Percentiles rank a stretch among this genome's conserved stretches.
Conservation (phyloP, 495 filamentous ascomycete genomes). For the Penicillium paxilli region DNA sequence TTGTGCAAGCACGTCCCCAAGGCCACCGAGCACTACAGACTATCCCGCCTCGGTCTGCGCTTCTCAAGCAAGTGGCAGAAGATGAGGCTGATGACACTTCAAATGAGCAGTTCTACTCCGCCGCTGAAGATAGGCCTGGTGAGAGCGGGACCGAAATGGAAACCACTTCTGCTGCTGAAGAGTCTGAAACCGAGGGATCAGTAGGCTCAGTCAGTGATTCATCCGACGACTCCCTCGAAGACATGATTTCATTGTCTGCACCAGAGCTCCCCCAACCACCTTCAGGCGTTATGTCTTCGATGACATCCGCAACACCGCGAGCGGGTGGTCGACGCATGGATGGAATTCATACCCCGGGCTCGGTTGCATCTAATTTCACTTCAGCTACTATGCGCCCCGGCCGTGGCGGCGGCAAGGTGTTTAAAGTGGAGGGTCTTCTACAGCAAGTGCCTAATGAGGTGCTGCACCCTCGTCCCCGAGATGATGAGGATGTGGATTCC, state of each 20-base stretch:
- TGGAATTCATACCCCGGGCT: conserved; percentile 74
- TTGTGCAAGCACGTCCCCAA: conserved; percentile 60
- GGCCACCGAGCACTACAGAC: conserved; percentile 32
- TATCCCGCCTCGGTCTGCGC: conserved; percentile 27
- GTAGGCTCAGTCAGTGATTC: conserved; percentile 57
- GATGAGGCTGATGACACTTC: conserved; percentile 76
- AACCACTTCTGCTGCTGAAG: conserved; percentile 50
- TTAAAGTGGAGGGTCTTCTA: conserved; percentile 78
- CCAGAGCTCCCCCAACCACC: conserved; percentile 71
- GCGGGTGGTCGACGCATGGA: conserved; percentile 61
- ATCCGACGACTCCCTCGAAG: conserved; percentile 77
- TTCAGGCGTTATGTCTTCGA: conserved; percentile 67
- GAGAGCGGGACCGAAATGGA: conserved; percentile 62
- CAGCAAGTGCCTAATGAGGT: conserved; percentile 72
- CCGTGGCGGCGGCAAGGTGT: conserved; percentile 57
- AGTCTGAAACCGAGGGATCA: conserved; percentile 52
- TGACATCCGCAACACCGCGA: conserved; percentile 70
- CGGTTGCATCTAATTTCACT: conserved; percentile 82
- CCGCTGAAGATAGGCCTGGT: conserved; percentile 67
- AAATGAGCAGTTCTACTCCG: conserved; percentile 87
- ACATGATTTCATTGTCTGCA: conserved; percentile 79
- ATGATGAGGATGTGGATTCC: conserved; percentile 85
- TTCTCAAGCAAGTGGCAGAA: conserved; percentile 62
- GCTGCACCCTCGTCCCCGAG: conserved; percentile 77
- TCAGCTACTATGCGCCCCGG: conserved; percentile 71